Base-by-base conservation (phyloP, 106 monocot genomes). In the Chionographis japonica region DNA sequence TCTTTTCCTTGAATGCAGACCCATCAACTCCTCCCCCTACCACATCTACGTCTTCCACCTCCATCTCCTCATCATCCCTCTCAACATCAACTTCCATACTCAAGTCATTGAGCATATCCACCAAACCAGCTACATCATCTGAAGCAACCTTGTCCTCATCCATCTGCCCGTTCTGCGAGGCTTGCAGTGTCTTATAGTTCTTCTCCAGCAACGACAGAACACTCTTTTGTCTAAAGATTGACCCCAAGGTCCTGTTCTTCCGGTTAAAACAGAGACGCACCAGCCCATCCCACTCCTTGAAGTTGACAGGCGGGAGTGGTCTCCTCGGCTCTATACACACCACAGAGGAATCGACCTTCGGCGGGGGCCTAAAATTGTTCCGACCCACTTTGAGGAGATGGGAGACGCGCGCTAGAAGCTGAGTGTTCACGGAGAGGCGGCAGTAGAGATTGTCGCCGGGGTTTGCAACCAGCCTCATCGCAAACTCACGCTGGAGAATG, bases 251-350 rank as follows among this genome's bases (percentile, higher is more conserved):
- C 80, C 87, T 97, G 80, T 97, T 97, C 84, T 92, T 97, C 56
- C 89, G 62, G 65, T 80, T 89, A 62, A 97, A 97, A 74, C 92
- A 92, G 16, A 92, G 51, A 6, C 92, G 80, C 6, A 97, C 49
- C n/a, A 97, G 68, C 10, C 95, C 95, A 66, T 95, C 95, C 94
- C 95, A 95, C 73, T 95, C 91, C 58, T 91, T 95, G 67, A 95
- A 95, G 43, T 68, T 88, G 6, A 95, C 86, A 35, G 87, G 84
- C 6, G 97, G 97, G 16, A 82, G 73, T 12, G 92, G 92, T 6
- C 66, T 79, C 59, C 85, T 80, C 8, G 97, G 97, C 68, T 92
- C 97, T 3, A 97, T 97, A 2, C 92, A 76, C 11, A 97, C 97
- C 55, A 97, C 97, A 40, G 97, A 97, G 50, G 97, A 92, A 50